These are phyloP conservation scores for Saturnispora saitoi DNA, from an alignment of 805 yeast species.

Conservation along the genomic window DNA sequence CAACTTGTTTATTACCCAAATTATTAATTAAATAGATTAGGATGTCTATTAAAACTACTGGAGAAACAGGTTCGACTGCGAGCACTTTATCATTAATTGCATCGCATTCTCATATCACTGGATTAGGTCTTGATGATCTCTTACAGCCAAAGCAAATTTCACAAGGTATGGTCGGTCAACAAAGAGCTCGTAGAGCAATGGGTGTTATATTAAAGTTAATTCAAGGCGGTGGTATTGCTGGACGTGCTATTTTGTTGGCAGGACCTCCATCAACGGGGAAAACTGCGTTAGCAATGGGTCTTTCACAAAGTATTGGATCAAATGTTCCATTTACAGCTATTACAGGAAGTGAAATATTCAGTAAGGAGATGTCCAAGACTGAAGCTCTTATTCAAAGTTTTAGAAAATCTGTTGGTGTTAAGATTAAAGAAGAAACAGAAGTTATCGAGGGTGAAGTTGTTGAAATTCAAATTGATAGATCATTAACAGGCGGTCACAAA, in stretches of 20 bases:
- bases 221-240: conserved; percentile 86
- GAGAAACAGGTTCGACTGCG: background rate
- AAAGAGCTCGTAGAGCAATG: conserved; percentile 78
- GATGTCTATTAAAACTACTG: conserved; percentile 13
- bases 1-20: background rate
- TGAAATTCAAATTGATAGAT: conserved; percentile 92
- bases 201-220: conserved; percentile 92
- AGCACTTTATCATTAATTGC: conserved; percentile 35
- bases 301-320: conserved; percentile 92
- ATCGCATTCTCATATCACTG: conserved; percentile 94
- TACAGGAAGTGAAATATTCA: conserved; percentile 88
- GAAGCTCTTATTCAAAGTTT: conserved; percentile 95
- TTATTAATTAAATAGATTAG: background rate
- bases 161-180: conserved; percentile 83
- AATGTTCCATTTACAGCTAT: conserved; percentile 97
- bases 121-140: conserved; percentile 85
- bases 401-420: conserved; percentile 90
- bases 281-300: conserved; percentile 92
- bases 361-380: conserved; percentile 96
- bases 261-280: conserved; percentile 99
- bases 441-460: conserved; percentile 98
- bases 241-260: conserved; percentile 90
- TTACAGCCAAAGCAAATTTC: conserved; percentile 78
- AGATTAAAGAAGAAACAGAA: conserved; percentile 95
- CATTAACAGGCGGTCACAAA: conserved; percentile 77